A percentile compares a stretch with the other conserved stretches of the same genome.
phyloP scores from a whole-genome alignment of 495 filamentous ascomycete genomes.

The Lasiosphaeris hirsuta region DNA sequence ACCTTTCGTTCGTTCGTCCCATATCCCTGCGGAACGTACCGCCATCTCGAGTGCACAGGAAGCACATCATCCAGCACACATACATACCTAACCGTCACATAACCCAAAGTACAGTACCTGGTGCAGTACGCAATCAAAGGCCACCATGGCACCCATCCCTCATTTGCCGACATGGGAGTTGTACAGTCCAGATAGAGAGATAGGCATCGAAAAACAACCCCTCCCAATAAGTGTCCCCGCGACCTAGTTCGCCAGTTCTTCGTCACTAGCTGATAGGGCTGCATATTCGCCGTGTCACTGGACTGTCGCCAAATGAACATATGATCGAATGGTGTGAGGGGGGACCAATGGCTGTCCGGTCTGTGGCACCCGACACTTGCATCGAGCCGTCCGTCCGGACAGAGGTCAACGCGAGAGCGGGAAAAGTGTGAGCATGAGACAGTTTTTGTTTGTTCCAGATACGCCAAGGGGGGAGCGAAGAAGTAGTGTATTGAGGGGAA shows the following conservation, averaged over 20 bases:
- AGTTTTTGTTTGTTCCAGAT: not conserved
- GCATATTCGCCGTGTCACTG: constrained; percentile 20
- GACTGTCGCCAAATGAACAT: constrained; percentile 12
- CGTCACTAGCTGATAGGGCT: constrained; percentile 25
- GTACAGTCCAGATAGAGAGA: too few relatives aligned
- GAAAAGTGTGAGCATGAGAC: not conserved
- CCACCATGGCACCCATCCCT: too few relatives aligned
- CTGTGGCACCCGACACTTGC: not conserved
- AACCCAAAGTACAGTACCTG: too few relatives aligned
- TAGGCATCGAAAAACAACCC: not conserved
- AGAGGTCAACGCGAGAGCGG: not conserved
- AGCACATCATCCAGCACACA: too few relatives aligned
- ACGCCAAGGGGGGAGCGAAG: not conserved
- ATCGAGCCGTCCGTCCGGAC: not conserved
- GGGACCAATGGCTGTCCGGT: not conserved
- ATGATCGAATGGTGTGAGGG: not conserved
- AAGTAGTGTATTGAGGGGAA: not conserved
- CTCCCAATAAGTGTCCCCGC: not conserved
- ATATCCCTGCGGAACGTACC: too few relatives aligned
- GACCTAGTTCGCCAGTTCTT: constrained; percentile 5
- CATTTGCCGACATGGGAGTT: too few relatives aligned
- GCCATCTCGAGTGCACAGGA: too few relatives aligned
- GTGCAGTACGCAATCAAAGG: too few relatives aligned
- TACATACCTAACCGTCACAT: too few relatives aligned
- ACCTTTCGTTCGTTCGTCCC: too few relatives aligned